A percentile compares a stretch with the other conserved stretches of the same genome.
Evolutionary conservation across 2,329 filamentous ascomycete species (phyloP).

Genomic region (Colletotrichum musicola): DNA sequence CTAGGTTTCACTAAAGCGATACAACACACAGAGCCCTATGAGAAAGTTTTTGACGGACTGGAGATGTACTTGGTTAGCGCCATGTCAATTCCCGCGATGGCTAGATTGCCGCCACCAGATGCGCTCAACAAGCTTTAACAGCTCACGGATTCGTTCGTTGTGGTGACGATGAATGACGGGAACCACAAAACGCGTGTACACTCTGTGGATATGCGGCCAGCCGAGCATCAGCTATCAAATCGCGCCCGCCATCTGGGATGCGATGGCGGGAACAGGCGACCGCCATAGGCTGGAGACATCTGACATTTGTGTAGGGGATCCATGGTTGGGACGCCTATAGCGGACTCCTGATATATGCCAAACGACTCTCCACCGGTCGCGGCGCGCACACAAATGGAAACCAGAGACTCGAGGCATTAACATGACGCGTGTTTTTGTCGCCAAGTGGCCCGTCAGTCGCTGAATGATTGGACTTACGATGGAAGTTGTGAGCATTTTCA

Average conservation of each 20-base stretch:
- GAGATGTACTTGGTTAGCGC: conserved; percentile 26
- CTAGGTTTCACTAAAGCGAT: conserved; percentile 33
- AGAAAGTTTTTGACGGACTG: conserved; percentile 31
- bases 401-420: conserved; percentile 40
- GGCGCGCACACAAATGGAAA: conserved; percentile 21
- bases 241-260: conserved; percentile 20
- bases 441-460: conserved; percentile 22
- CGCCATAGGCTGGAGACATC: conserved; percentile 21
- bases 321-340: conserved; percentile 33
- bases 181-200: conserved; percentile 43
- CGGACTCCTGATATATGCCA: conserved; percentile 41
- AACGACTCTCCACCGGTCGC: conserved; percentile 20
- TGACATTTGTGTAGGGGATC: conserved; percentile 28
- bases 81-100: conserved; percentile 20
- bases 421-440: conserved; percentile 42
- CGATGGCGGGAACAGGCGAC: conserved; percentile 34
- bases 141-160: conserved; percentile 17
- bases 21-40: conserved; percentile 26
- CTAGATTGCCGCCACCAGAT: conserved; percentile 20
- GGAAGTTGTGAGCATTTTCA: neutral
- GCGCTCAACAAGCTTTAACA: conserved; percentile 31
- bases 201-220: conserved; percentile 10
- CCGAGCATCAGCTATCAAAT: conserved; percentile 5
- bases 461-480: conserved; percentile 22
- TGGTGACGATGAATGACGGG: conserved; percentile 30